phyloP scores from a whole-genome alignment of 2,329 filamentous ascomycete genomes.

The Thelonectria olida region DNA sequence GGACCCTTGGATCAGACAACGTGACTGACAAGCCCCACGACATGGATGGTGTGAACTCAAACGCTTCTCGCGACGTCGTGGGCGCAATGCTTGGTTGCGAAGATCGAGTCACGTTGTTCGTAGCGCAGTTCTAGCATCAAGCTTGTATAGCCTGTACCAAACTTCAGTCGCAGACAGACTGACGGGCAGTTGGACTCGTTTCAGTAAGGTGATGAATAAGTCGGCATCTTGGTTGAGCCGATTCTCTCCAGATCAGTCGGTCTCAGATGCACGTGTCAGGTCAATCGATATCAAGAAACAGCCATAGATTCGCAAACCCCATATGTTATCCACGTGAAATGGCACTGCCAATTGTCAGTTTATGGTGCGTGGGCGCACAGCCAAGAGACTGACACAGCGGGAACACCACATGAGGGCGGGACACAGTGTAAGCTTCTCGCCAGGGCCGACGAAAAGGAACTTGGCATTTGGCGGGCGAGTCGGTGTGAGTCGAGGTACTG shows the following conservation, averaged over 20 bases:
- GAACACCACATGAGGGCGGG: constrained; percentile 32
- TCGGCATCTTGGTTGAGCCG: constrained; percentile 8
- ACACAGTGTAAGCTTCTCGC: constrained; percentile 35
- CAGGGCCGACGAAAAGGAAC: constrained; percentile 26
- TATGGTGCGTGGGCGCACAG: constrained; percentile 11
- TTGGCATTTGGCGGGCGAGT: constrained; percentile 19
- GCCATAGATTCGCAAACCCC: neutral
- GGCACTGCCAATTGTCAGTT: constrained; percentile 15
- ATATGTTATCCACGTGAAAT: constrained; percentile 19
- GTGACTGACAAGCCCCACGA: constrained; percentile 1
- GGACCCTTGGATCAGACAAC: neutral
- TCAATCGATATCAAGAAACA: constrained; percentile 19
- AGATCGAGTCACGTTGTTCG: neutral
- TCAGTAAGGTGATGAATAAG: constrained; percentile 16
- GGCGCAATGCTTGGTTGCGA: neutral
- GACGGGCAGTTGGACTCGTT: neutral
- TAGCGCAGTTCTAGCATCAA: neutral
- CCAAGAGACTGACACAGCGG: constrained; percentile 22
- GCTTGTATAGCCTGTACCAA: neutral
- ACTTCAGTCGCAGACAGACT: neutral
- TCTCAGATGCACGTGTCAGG: constrained; percentile 27
- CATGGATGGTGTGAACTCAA: constrained; percentile 16
- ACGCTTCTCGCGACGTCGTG: constrained; percentile 1
- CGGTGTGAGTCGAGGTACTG: constrained; percentile 33
- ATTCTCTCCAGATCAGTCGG: constrained; percentile 14